These are phyloP conservation scores for Xerocomellus dryophilus DNA, from an alignment of 768 basidiomycete genomes.

Conservation along the genomic window DNA sequence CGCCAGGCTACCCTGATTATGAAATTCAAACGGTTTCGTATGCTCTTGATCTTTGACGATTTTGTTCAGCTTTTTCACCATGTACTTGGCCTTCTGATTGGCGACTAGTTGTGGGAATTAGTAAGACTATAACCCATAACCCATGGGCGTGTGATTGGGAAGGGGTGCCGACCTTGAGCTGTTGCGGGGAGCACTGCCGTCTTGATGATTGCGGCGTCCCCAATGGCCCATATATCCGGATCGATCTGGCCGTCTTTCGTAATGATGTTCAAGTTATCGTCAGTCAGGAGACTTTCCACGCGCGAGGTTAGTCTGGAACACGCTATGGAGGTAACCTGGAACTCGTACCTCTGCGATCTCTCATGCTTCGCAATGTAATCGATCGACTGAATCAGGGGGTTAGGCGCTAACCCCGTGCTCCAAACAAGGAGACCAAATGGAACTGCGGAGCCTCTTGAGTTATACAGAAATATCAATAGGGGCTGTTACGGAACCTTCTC, in stretches of 20 bases:
- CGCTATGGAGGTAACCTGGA: conserved; percentile 28
- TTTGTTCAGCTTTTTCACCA: conserved; percentile 64
- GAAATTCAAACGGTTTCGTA: conserved; percentile 61
- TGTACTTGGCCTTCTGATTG: conserved; percentile 69
- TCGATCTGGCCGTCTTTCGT: conserved; percentile 51
- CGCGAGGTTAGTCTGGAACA: conserved; percentile 16
- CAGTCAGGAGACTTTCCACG: conserved; percentile 41
- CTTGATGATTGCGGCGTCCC: conserved; percentile 67
- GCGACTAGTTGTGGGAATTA: conserved; percentile 49
- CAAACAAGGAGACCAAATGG: conserved; percentile 82
- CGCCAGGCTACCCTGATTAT: conserved; percentile 71
- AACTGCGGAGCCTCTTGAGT: conserved; percentile 41
- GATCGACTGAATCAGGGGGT: conserved; percentile 69
- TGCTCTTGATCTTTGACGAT: conserved; percentile 49
- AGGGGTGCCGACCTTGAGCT: conserved; percentile 59
- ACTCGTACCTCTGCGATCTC: conserved; percentile 48
- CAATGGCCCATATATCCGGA: conserved; percentile 76
- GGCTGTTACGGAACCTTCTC: conserved; percentile 48
- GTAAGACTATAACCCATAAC: conserved; percentile 18
- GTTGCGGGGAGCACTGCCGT: conserved; percentile 70
- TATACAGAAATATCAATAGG: conserved; percentile 3
- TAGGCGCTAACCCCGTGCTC: conserved; percentile 83
- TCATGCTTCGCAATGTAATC: conserved; percentile 58
- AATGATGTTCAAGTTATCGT: conserved; percentile 61
- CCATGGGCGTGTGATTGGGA: conserved; percentile 13